These are phyloP conservation scores for Fusarium sp. DNA, from an alignment of 2,329 filamentous ascomycete genomes.

Conservation along the genomic window DNA sequence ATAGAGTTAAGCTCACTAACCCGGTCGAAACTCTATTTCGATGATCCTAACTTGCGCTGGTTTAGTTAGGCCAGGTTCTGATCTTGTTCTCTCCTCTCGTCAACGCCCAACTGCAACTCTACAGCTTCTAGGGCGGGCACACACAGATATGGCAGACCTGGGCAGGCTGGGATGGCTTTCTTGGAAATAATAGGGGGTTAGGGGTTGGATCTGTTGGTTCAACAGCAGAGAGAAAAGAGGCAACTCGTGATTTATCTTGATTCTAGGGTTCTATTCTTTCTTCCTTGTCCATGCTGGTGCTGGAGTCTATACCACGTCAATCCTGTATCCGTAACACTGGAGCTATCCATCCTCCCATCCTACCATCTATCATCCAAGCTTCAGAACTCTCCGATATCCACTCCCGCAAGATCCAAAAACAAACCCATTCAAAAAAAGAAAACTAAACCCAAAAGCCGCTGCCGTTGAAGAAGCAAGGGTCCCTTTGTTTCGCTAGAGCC, in stretches of 20 bases:
- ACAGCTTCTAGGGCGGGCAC: too few species aligned
- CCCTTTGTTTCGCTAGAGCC: not conserved
- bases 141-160: too few species aligned
- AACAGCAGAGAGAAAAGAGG: not conserved
- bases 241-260: not conserved
- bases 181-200: too few species aligned
- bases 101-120: constrained; percentile 26
- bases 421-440: not conserved
- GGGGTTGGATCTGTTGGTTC: too few species aligned
- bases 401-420: constrained; percentile 5
- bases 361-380: too few species aligned
- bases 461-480: not conserved
- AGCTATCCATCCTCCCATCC: too few species aligned
- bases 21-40: constrained; percentile 40
- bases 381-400: not conserved
- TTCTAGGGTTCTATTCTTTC: not conserved
- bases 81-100: not conserved
- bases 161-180: too few species aligned
- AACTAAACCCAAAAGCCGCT: constrained; percentile 15
- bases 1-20: constrained; percentile 32
- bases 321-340: too few species aligned
- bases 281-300: too few species aligned
- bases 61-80: constrained; percentile 22
- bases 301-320: too few species aligned
- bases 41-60: constrained; percentile 18